Percentiles rank a stretch among this genome's conserved stretches.
Evolutionary conservation across 2,329 filamentous ascomycete species (phyloP).

Genomic region (Colletotrichum paranaense): DNA sequence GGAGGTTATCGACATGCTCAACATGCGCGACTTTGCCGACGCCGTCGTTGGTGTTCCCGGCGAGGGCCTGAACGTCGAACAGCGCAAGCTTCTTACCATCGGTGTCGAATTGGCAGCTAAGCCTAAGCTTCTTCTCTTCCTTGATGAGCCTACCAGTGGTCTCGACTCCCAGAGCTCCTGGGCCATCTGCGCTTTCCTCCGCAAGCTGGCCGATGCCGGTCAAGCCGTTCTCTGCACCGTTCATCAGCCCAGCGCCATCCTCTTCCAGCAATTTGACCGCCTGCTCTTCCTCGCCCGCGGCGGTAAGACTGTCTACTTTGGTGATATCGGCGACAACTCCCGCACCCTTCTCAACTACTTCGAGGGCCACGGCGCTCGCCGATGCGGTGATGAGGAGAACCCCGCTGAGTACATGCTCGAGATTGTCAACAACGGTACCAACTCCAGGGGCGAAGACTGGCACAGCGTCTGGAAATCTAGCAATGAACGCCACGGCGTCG

Average conservation of each 20-base stretch:
- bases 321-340: conserved; percentile 71
- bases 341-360: conserved; percentile 71
- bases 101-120: conserved; percentile 69
- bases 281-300: conserved; percentile 73
- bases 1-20: conserved; percentile 73
- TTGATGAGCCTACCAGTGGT: conserved; percentile 71
- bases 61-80: conserved; percentile 70
- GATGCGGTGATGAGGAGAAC: conserved; percentile 72
- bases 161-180: conserved; percentile 73
- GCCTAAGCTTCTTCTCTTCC: conserved; percentile 68
- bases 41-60: conserved; percentile 73
- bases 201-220: conserved; percentile 67
- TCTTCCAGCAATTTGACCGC: conserved; percentile 69
- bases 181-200: conserved; percentile 71
- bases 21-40: conserved; percentile 75
- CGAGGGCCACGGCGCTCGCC: conserved; percentile 69
- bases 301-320: conserved; percentile 77
- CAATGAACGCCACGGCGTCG: conserved; percentile 60
- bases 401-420: conserved; percentile 82
- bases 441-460: conserved; percentile 67
- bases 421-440: conserved; percentile 55
- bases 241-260: conserved; percentile 64
- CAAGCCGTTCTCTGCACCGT: conserved; percentile 67
- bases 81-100: conserved; percentile 71
- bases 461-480: conserved; percentile 72